Evolutionary conservation across 2,329 filamentous ascomycete genomes (phyloP).

Genomic region (Dothideomycetes sp.): DNA sequence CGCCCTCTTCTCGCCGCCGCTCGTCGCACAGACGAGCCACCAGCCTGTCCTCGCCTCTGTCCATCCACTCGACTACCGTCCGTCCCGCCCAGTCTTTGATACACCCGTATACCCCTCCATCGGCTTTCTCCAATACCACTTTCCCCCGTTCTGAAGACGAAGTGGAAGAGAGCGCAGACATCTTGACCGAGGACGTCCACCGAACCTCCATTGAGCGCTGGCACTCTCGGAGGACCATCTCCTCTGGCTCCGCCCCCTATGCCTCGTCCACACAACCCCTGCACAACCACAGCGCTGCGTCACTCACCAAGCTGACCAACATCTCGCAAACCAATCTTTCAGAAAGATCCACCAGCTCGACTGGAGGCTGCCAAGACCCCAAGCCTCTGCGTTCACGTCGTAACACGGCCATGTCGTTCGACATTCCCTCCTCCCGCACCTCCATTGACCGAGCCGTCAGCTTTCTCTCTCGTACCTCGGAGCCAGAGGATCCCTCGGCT

Average conservation of each 20-base stretch:
- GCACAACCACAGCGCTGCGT: conserved; percentile 22
- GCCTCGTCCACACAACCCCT: conserved; percentile 19
- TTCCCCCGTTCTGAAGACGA: conserved; percentile 36
- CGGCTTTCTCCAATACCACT: conserved; percentile 35
- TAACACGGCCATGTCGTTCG: conserved; percentile 38
- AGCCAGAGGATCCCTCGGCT: conserved; percentile 32
- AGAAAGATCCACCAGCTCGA: conserved; percentile 24
- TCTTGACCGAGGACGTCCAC: conserved; percentile 35
- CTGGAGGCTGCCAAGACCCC: conserved; percentile 6
- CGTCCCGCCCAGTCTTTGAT: conserved; percentile 41
- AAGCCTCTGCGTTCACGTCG: conserved; percentile 30
- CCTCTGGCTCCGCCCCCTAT: conserved; percentile 17
- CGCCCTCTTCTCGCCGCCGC: conserved; percentile 26
- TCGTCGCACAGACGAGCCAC: conserved; percentile 39
- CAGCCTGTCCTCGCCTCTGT: conserved; percentile 44
- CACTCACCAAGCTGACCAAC: conserved; percentile 36
- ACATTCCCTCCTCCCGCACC: conserved; percentile 43
- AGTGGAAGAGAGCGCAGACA: conserved; percentile 26
- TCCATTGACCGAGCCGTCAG: conserved; percentile 47
- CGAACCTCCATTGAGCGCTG: conserved; percentile 26
- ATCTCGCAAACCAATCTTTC: conserved; percentile 43
- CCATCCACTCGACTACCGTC: conserved; percentile 31
- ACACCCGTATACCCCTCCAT: conserved; percentile 42
- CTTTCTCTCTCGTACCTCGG: conserved; percentile 33
- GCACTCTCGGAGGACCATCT: conserved; percentile 30